Conservation (phyloP, 2,329 filamentous ascomycete species). For the Nectriaceae sp. region DNA sequence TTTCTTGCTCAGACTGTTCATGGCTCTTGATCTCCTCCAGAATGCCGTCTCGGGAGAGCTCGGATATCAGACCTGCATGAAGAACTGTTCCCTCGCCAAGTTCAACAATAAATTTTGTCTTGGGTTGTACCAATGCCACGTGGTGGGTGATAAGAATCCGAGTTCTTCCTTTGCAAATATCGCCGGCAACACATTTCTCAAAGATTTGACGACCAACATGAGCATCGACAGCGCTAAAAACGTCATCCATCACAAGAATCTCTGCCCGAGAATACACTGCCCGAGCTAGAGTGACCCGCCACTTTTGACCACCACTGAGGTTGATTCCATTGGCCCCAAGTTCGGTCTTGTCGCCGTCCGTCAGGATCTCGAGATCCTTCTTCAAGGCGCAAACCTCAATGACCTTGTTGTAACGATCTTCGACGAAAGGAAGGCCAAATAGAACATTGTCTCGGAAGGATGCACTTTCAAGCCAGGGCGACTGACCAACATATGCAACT, state of each 20-base stretch:
- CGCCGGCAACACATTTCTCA: slow-evolving; percentile 72
- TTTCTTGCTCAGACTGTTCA: slow-evolving; percentile 48
- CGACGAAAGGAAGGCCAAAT: slow-evolving; percentile 71
- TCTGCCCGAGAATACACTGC: slow-evolving; percentile 79
- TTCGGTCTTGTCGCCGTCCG: slow-evolving; percentile 77
- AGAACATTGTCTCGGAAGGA: slow-evolving; percentile 77
- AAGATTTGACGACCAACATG: slow-evolving; percentile 80
- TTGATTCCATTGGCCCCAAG: slow-evolving; percentile 86
- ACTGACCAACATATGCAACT: slow-evolving; percentile 76
- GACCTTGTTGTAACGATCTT: slow-evolving; percentile 70
- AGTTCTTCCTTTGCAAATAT: slow-evolving; percentile 69
- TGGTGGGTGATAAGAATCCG: slow-evolving; percentile 82
- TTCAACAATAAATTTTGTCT: slow-evolving; percentile 73
- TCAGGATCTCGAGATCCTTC: slow-evolving; percentile 75
- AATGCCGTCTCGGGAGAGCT: slow-evolving; percentile 60
- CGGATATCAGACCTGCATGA: slow-evolving; percentile 64
- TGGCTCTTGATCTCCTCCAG: slow-evolving; percentile 59
- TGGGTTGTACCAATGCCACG: slow-evolving; percentile 68
- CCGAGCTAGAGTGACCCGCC: slow-evolving; percentile 78
- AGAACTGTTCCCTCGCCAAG: slow-evolving; percentile 69
- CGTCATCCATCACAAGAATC: slow-evolving; percentile 78
- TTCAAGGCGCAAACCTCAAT: slow-evolving; percentile 71
- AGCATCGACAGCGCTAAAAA: slow-evolving; percentile 81
- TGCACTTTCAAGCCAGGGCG: slow-evolving; percentile 84
- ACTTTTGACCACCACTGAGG: slow-evolving; percentile 80